Conservation (phyloP, 495 filamentous ascomycete genomes). For the Penicillium fimorum region DNA sequence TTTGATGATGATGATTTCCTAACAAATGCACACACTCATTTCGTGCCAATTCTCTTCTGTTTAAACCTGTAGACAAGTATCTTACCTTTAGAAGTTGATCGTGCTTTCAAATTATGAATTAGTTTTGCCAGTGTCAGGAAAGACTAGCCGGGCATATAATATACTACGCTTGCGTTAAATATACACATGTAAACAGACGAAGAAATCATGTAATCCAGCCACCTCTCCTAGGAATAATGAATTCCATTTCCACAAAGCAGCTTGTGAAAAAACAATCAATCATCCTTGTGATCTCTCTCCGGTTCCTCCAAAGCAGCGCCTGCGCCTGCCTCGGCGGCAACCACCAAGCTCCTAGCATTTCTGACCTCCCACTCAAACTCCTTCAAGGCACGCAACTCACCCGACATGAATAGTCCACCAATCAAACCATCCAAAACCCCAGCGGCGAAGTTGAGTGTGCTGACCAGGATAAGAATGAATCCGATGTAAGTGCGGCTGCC, state of each 20-base stretch:
- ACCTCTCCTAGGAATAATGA: neutral
- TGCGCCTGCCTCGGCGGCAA: conserved; percentile 18
- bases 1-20: conserved; percentile 11
- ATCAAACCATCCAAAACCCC: conserved; percentile 83
- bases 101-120: conserved; percentile 8
- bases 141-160: neutral
- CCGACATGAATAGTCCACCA: conserved; percentile 78
- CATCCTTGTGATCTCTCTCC: conserved; percentile 7
- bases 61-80: neutral
- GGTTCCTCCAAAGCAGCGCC: neutral
- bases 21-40: conserved; percentile 28
- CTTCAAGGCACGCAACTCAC: conserved; percentile 77
- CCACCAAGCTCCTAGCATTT: conserved; percentile 55
- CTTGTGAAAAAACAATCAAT: conserved; percentile 4
- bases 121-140: conserved; percentile 1
- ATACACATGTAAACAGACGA: neutral
- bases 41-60: conserved; percentile 6
- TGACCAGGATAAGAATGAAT: conserved; percentile 77
- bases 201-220: neutral
- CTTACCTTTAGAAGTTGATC: neutral
- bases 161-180: neutral
- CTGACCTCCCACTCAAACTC: conserved; percentile 94
- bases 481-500: conserved; percentile 65
- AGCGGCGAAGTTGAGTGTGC: conserved; percentile 69
- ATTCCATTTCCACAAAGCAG: neutral